Evolutionary conservation across 805 yeast species (phyloP).

Genomic region (Lachancea waltii): DNA sequence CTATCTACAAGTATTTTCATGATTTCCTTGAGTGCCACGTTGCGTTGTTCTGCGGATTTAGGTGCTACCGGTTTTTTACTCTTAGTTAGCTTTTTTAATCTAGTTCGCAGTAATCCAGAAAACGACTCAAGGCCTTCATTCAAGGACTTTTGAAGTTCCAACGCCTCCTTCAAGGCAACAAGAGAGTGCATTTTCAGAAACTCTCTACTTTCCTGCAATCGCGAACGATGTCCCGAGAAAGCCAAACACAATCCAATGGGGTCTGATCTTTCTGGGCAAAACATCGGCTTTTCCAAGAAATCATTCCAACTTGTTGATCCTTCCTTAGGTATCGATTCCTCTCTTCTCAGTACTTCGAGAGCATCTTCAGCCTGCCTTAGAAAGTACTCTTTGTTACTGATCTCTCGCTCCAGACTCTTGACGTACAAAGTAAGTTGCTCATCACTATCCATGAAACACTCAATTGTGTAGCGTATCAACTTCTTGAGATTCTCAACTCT

Average conservation of each 20-base stretch:
- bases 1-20: constrained; percentile 14
- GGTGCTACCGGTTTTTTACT: no score
- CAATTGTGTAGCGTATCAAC: background rate
- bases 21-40: constrained; percentile 9
- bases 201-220: constrained; percentile 16
- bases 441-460: background rate
- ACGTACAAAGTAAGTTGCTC: constrained; percentile 15
- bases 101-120: background rate
- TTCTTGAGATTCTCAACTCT: no score
- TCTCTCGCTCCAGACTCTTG: constrained; percentile 19
- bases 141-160: constrained; percentile 14
- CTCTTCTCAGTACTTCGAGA: constrained; percentile 10
- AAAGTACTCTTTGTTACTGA: constrained; percentile 24
- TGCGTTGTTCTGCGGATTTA: background rate
- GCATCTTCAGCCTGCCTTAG: constrained; percentile 21
- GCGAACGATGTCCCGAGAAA: constrained; percentile 13
- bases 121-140: constrained; percentile 16
- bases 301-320: constrained; percentile 14
- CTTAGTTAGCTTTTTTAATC: background rate
- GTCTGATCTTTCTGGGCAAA: constrained; percentile 29
- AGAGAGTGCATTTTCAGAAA: constrained; percentile 11
- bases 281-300: constrained; percentile 22
- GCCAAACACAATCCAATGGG: constrained; percentile 28
- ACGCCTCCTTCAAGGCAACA: constrained; percentile 8
- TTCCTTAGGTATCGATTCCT: constrained; percentile 1